Conservation (phyloP, 768 basidiomycete species). For the Pleurotus ostreatus region DNA sequence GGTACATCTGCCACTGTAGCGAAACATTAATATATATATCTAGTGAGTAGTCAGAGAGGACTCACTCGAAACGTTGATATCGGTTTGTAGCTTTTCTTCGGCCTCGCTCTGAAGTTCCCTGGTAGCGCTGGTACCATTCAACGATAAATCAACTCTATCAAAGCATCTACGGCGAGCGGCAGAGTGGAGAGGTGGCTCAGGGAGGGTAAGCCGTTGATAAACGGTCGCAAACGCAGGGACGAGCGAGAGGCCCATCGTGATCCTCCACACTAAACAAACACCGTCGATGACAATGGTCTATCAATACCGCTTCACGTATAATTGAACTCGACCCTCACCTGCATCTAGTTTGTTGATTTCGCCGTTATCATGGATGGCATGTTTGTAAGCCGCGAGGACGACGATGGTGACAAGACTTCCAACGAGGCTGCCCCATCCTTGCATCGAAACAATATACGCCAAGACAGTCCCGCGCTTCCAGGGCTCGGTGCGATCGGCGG, state of each 20-base stretch:
- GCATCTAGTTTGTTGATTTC: constrained; percentile 66
- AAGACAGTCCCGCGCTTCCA: constrained; percentile 69
- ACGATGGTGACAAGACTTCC: constrained; percentile 62
- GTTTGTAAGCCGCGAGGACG: constrained; percentile 58
- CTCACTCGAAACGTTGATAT: too few relatives aligned
- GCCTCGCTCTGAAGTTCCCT: too few relatives aligned
- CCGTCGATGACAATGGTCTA: neutral
- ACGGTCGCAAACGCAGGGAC: constrained; percentile 72
- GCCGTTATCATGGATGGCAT: constrained; percentile 54
- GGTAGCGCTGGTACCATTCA: constrained; percentile 11
- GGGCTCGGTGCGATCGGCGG: constrained; percentile 61
- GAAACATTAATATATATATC: too few relatives aligned
- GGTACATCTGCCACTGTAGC: too few relatives aligned
- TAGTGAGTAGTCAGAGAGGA: too few relatives aligned
- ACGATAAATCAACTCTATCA: constrained; percentile 32
- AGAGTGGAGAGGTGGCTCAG: constrained; percentile 47
- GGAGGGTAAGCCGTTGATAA: constrained; percentile 71
- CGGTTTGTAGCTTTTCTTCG: too few relatives aligned
- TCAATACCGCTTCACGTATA: neutral
- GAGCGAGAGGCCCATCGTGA: constrained; percentile 66
- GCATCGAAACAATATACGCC: constrained; percentile 69
- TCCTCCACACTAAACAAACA: constrained; percentile 55
- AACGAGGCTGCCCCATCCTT: constrained; percentile 72
- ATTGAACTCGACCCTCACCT: constrained; percentile 32
- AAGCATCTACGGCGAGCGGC: constrained; percentile 28